Evolutionary conservation across 345 rosid species (phyloP).

Genomic region (Pugionium dolabratum): DNA sequence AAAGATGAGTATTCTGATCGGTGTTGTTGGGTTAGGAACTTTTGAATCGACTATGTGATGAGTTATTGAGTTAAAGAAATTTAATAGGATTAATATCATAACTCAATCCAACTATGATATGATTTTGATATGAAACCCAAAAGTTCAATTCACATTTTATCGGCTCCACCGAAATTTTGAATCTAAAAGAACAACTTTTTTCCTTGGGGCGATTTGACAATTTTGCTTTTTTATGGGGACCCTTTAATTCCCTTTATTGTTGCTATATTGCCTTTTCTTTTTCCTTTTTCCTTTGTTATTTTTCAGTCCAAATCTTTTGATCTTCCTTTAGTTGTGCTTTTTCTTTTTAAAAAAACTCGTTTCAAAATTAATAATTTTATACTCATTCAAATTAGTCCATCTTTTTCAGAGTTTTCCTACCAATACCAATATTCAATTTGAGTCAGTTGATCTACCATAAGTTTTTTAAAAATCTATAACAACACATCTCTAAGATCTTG

Average conservation of each 20-base stretch:
- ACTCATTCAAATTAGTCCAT: conserved; percentile 16
- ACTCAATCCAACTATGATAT: too few species aligned
- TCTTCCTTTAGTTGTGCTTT: conserved; percentile 17
- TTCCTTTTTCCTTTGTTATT: conserved; percentile 6
- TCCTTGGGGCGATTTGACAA: conserved; percentile 30
- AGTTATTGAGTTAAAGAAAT: too few species aligned
- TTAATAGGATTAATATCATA: too few species aligned
- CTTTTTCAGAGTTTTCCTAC: neutral
- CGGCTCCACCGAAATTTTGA: conserved; percentile 27
- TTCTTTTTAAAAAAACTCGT: neutral
- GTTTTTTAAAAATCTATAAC: too few species aligned
- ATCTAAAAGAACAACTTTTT: conserved; percentile 2
- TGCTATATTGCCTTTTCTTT: conserved; percentile 26
- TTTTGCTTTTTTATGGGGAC: conserved; percentile 27
- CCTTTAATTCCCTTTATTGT: conserved; percentile 33
- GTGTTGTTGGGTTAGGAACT: too few species aligned
- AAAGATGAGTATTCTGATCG: too few species aligned
- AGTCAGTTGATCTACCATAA: too few species aligned
- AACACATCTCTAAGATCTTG: too few species aligned
- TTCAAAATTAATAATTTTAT: conserved; percentile 23
- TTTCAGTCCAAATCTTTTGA: conserved; percentile 32
- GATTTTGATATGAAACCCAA: neutral
- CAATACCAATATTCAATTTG: neutral
- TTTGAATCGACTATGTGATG: too few species aligned
- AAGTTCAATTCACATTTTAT: neutral